Evolutionary conservation across 2,329 filamentous ascomycete species (phyloP), one percentile per base, ranked within the genome.

Genomic region (Periconia sp.): DNA sequence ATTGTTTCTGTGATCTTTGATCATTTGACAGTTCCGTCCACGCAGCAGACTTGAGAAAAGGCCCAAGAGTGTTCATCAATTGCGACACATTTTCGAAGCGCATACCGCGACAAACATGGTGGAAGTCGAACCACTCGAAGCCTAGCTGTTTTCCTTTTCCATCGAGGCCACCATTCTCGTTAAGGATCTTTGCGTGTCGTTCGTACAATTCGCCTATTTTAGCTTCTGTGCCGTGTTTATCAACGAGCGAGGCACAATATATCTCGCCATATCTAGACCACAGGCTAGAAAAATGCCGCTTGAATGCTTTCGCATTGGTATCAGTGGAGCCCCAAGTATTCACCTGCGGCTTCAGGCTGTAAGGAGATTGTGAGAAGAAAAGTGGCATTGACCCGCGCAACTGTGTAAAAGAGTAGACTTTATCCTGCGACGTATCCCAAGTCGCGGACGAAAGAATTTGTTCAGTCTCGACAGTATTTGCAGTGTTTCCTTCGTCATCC

Each of bases 81-180:
- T 86, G 76, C 43, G 85, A 87, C 10, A 97, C 92, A 46, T 97
- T 97, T 63, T 97, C 92, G 61, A 97, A 99, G 57, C 90, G 95
- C 92, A 99, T 96, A 0, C 94, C 94, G 12, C 90, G 86, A 63
- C 94, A 97, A 19, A 88, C 88, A 13, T 84, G 80, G 67, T 97
- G 94, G 60, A 99, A 99, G 64, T 99, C 94, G 59, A 97, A 99
- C 94, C 94, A 99, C 64, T 96, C 89, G 61, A 95, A 95, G 0
- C 77, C 79, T 10, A 94, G 71, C 8, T 75, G 66, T 9, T 63
- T 65, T 10, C 67, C 68, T 37, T 71, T 66, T 9, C 73, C 76
- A 45, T 82, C 76, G 15, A 78, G 66, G 4, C 78, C 75, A 5
- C 76, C 76, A 6, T 56, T 41, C 8, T 85, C 78, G 51, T 94